A percentile compares a stretch with the other conserved stretches of the same genome.
Evolutionary conservation across 2,329 filamentous ascomycete species (phyloP).

Genomic region (Penicillium sp.): DNA sequence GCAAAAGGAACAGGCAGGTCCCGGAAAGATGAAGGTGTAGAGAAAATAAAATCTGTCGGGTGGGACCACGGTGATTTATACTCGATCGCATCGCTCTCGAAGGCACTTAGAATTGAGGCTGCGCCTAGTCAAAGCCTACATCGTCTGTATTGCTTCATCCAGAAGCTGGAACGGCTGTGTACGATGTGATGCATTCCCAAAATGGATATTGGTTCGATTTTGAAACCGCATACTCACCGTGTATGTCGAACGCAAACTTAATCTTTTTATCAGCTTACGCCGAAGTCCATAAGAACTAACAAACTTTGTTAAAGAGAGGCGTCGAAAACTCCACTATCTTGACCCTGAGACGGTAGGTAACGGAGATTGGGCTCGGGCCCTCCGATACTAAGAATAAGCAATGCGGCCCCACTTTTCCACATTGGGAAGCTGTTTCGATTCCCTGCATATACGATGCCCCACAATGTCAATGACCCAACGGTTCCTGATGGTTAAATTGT

Average conservation of each 20-base stretch:
- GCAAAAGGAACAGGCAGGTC: too few species aligned
- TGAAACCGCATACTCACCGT: too few species aligned
- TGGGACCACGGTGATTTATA: not conserved
- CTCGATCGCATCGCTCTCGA: not conserved
- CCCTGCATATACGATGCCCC: not conserved
- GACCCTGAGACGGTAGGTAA: not conserved
- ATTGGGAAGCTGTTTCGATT: not conserved
- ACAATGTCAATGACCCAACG: not conserved
- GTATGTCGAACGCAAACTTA: too few species aligned
- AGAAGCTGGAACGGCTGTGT: not conserved
- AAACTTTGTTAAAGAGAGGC: not conserved
- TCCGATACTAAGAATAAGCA: not conserved
- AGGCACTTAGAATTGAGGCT: not conserved
- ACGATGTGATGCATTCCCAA: not conserved
- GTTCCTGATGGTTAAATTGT: not conserved
- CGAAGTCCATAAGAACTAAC: not conserved
- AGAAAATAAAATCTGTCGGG: not conserved
- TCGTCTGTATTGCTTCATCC: not conserved
- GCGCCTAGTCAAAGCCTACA: not conserved
- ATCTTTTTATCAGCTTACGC: too few species aligned
- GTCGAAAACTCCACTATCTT: not conserved
- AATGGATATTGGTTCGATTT: not conserved
- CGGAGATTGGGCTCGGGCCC: too few species aligned
- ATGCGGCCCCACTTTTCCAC: not conserved
- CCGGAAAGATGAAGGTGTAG: not conserved